Evolutionary conservation across 306 rosid species (phyloP).

Genomic region (Quercus bicolor): DNA sequence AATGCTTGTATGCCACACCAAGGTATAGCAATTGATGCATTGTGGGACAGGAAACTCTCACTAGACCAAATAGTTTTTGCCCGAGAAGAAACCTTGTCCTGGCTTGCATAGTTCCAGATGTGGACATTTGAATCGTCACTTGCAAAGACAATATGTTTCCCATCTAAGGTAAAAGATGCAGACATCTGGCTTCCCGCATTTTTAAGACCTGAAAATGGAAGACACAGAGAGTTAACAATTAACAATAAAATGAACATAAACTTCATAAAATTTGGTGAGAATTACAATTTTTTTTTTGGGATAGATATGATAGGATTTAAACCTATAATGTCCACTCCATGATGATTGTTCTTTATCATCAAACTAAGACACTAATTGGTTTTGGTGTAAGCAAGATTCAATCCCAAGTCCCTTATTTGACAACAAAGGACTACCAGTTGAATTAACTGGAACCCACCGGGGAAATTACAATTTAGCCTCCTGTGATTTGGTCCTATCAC

Average conservation of each 20-base stretch:
- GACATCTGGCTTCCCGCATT: constrained; percentile 58
- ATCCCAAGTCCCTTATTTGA: too few species aligned
- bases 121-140: constrained; percentile 70
- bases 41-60: constrained; percentile 61
- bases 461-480: too few species aligned
- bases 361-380: too few species aligned
- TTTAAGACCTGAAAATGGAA: constrained; percentile 46
- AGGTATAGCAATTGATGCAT: constrained; percentile 67
- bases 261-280: background rate
- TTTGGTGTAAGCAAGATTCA: too few species aligned
- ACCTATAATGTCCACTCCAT: too few species aligned
- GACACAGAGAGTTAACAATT: background rate
- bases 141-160: constrained; percentile 70
- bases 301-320: too few species aligned
- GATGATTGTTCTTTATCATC: too few species aligned
- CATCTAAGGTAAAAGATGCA: constrained; percentile 78
- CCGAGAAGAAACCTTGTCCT: constrained; percentile 45
- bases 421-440: too few species aligned
- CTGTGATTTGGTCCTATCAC: too few species aligned
- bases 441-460: too few species aligned
- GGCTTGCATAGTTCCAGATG: constrained; percentile 60
- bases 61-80: constrained; percentile 53
- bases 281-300: too few species aligned
- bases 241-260: background rate
- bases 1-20: constrained; percentile 66